A percentile compares a stretch with the other conserved stretches of the same genome.
phyloP scores from a whole-genome alignment of 805 yeast genomes.

The Pichia manshurica region DNA sequence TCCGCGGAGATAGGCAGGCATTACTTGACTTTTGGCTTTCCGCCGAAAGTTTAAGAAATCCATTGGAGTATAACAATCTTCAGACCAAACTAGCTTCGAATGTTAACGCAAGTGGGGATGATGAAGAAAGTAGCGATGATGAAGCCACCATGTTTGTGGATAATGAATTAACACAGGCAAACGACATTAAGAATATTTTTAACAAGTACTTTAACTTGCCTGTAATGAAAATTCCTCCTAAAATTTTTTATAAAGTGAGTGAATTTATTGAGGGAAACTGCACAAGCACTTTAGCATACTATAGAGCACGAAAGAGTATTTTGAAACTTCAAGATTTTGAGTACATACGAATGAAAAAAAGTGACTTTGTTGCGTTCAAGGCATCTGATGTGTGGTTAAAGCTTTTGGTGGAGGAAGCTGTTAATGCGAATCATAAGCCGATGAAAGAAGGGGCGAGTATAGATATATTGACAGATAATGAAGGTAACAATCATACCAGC shows the following conservation, averaged over 20 bases:
- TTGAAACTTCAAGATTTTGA: conserved; percentile 52
- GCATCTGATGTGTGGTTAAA: conserved; percentile 50
- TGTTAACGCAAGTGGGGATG: conserved; percentile 15
- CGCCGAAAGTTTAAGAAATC: conserved; percentile 65
- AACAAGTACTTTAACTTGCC: conserved; percentile 34
- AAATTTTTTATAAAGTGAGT: conserved; percentile 32
- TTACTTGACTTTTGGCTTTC: conserved; percentile 60
- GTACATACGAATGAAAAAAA: conserved; percentile 43
- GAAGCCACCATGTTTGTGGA: conserved; percentile 15
- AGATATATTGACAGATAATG: neutral
- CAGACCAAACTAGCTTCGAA: neutral
- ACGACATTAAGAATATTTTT: conserved; percentile 50
- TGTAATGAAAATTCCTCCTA: conserved; percentile 27
- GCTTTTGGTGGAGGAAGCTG: conserved; percentile 39
- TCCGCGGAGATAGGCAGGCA: conserved; percentile 34
- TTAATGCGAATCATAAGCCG: neutral
- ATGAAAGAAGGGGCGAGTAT: neutral
- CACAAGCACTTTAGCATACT: conserved; percentile 33
- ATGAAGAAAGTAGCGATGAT: conserved; percentile 25
- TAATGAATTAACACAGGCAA: conserved; percentile 36
- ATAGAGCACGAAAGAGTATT: conserved; percentile 53
- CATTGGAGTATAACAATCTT: conserved; percentile 42
- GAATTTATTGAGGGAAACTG: conserved; percentile 29
- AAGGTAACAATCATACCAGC: neutral
- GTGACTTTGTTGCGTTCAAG: conserved; percentile 56